Evolutionary conservation across 306 rosid genomes (phyloP), one percentile per base, ranked within the genome.

Genomic region (Alnus rubra): DNA sequence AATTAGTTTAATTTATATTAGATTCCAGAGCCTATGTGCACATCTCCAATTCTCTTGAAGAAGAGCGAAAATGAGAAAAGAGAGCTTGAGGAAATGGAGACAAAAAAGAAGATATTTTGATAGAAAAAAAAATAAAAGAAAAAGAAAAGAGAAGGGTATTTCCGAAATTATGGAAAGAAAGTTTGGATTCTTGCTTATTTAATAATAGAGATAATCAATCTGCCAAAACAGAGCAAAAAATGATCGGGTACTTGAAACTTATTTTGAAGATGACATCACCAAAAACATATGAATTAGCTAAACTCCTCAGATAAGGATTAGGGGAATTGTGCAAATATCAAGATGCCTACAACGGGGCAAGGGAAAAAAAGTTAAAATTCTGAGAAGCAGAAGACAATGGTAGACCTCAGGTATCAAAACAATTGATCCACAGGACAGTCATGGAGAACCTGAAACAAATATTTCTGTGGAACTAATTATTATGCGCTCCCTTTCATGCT

Each of bases 381-480:
- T 45, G 73, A 71, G 69, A 82, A 69, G 74, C 81, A 76, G 23
- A 59, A 74, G 79, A 75, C 74, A 50, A 47, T 55, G 42, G 84
- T 64, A 49, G 84, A 83, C 71, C 73, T 79, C 72, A 55, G 60
- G 75, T 71, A 78, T 58, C 80, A 64, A 77, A 80, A 82, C 54
- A 84, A 82, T 79, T 80, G 78, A 88, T 90, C 92, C 93, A 84
- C 80, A 5, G 45, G 5, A 42, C 45, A 85, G 83, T 80, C 80
- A 69, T 65, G 77, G 78, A 75, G 76, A 75, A 80, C 69, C 85
- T 37, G 74, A 72, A 78, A 84, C 73, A 78, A 79, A 74, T 75
- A 13, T 84, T 72, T 85, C 87, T 81, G 88, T 84, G 91, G 92
- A 89, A 75, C 89, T 88, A 78, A 84, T 95, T 95, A 90, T 93